Base-by-base conservation (phyloP, 179 eudicot genomes). In the Gypsophila paniculata region DNA sequence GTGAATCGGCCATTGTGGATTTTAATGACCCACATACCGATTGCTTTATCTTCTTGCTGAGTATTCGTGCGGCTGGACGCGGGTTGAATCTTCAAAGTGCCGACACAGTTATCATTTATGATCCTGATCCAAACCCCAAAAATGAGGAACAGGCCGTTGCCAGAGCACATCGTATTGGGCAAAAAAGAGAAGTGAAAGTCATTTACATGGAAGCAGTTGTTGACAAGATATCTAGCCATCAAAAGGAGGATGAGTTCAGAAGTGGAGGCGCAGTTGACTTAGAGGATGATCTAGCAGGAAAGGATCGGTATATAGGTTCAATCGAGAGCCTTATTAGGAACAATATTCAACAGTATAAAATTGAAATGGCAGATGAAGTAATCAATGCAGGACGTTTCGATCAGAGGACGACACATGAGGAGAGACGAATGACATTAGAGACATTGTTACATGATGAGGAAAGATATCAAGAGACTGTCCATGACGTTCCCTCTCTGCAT, bases 91-190 rank as follows among this genome's bases (percentile, higher is more conserved):
- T 94, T 78, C 99, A 94, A 78, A 65, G 93, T 74, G 99, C 99
- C 38, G 99, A 94, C 78, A 94, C 99, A 0, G 99, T 94, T 18
- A 76, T 94, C 75, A 94, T 94, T 62, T 94, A 94, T 82, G 99
- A 94, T 82, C 99, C 99, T 58, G 99, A 95, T 85, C 97, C 99
- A 36, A 95, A 95, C 85, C 99, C 99, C 3, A 92, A 95, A 77
- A 95, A 95, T 65, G 99, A 95, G 85, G 99, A 95, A 61, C 99
- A 95, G 81, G 99, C 99, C n/a, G 99, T 95, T 78, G 99, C 99
- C 44, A 85, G 99, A 75, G 99, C 99, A 69, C 99, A 95, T 80
- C 91, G 99, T 7, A 95, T 95, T 57, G 99, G 99, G 64, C 99
- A 95, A 84, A 90, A 83, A 8, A 92, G 97, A 86, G 99, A 95